Evolutionary conservation across 257 asterid species (phyloP), one percentile per base, ranked within the genome.

Genomic region (Gardenia jasminoides): DNA sequence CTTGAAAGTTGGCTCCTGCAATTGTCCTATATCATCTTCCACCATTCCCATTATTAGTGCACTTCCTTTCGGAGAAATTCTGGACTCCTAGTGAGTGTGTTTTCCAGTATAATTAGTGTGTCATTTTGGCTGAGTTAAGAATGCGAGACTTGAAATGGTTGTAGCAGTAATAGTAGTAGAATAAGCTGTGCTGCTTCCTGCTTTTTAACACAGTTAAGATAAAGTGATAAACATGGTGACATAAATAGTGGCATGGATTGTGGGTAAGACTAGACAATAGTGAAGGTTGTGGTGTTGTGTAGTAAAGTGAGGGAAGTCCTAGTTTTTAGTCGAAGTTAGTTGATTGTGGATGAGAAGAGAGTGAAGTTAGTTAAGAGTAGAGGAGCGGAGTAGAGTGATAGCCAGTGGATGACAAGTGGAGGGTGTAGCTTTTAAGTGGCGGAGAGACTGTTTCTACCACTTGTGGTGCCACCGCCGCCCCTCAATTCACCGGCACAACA

Each of bases 271-370:
- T 82, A 76, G 81, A 81, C 83, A 81, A 75, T 74, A 70, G 77
- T 48, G 78, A 76, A 74, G n/a, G 61, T 82, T 76, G 48, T 75
- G 82, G 82, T 70, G 83, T 36, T 56, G 58, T 52, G 70, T 36
- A 83, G 83, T 74, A 74, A 86, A 77, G 85, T 79, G 82, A 77
- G 75, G 87, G 87, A 80, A 85, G 86, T 77, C 97, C 97, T 90
- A 82, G 85, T 90, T 90, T 90, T 84, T 80, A 88, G 93, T 86
- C 41, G 83, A 74, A 76, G 80, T 78, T 83, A 46, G 89, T 82
- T 86, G 81, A 48, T 65, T 84, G 97, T 86, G 92, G 93, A 86
- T 79, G 89, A 82, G 89, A 82, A 54, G 76, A 43, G 36, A 74
- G 36, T 71, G n/a, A 62, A 78, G 74, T 78, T 73, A 9, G 83